Percentiles rank a stretch among this genome's conserved stretches.
These are phyloP conservation scores for Zygoascus flipseniorum DNA, from an alignment of 805 yeast species.

Conservation along the genomic window DNA sequence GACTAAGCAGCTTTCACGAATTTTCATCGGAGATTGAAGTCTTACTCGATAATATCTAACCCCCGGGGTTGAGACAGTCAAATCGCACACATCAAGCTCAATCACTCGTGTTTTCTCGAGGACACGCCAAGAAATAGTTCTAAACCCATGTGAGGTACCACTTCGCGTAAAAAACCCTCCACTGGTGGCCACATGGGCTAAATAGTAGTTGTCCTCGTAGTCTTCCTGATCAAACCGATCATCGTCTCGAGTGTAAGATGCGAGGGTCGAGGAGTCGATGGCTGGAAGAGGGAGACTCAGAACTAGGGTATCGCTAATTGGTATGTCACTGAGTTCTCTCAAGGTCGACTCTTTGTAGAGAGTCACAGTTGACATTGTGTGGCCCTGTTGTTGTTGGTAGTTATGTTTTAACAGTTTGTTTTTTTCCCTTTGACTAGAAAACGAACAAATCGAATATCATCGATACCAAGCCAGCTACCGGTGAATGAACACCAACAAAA, in stretches of 20 bases:
- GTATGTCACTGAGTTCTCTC: slow-evolving; percentile 3
- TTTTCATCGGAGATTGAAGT: slow-evolving; percentile 33
- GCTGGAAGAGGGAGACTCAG: slow-evolving; percentile 13
- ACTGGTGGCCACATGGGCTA: slow-evolving; percentile 13
- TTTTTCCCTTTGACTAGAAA: too few relatives aligned
- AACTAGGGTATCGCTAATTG: slow-evolving; percentile 4
- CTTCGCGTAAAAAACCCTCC: slow-evolving; percentile 5
- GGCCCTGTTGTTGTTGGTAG: too few relatives aligned
- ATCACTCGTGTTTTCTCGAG: slow-evolving; percentile 7
- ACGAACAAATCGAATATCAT: background rate
- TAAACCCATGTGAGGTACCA: background rate
- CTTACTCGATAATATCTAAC: slow-evolving; percentile 30
- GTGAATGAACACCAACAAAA: too few relatives aligned
- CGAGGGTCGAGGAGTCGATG: slow-evolving; percentile 3
- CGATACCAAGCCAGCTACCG: too few relatives aligned
- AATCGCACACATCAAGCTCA: slow-evolving; percentile 16
- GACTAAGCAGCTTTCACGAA: slow-evolving; percentile 32
- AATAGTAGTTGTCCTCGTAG: slow-evolving; percentile 11
- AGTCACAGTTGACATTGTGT: slow-evolving; percentile 4
- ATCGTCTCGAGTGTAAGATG: background rate
- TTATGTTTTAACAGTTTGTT: too few relatives aligned
- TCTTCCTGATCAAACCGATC: slow-evolving; percentile 5
- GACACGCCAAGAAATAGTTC: slow-evolving; percentile 12
- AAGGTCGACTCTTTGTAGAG: slow-evolving; percentile 16
- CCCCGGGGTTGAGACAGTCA: background rate